Evolutionary conservation across 2,329 filamentous ascomycete species (phyloP).

Genomic region (Plectosphaerella sp.): DNA sequence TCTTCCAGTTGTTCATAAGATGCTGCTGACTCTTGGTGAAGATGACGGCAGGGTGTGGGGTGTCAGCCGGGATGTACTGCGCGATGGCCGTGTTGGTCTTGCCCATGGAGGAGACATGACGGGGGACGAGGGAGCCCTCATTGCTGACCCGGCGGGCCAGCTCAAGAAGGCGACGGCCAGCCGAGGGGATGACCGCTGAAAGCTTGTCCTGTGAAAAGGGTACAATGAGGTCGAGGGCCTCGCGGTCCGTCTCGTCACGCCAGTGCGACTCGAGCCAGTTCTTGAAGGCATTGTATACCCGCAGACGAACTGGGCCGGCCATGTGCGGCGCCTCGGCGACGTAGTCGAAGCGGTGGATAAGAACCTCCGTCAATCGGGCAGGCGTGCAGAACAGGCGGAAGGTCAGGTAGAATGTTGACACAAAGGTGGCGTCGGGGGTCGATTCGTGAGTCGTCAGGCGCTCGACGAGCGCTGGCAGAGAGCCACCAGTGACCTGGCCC

Average conservation of each 20-base stretch:
- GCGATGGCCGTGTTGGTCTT: conserved; percentile 77
- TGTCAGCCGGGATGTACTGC: conserved; percentile 66
- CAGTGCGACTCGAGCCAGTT: conserved; percentile 96
- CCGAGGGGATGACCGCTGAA: conserved; percentile 62
- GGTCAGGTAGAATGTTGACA: conserved; percentile 92
- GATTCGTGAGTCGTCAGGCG: conserved; percentile 88
- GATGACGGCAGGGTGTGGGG: conserved; percentile 63
- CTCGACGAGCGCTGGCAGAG: conserved; percentile 86
- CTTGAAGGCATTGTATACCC: conserved; percentile 96
- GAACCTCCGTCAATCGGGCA: conserved; percentile 67
- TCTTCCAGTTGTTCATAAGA: conserved; percentile 69
- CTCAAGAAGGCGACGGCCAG: conserved; percentile 75
- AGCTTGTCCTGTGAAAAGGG: conserved; percentile 76
- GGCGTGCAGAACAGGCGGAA: conserved; percentile 91
- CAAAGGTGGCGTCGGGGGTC: conserved; percentile 86
- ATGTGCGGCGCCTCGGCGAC: conserved; percentile 71
- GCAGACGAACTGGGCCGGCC: conserved; percentile 75
- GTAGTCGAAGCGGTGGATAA: conserved; percentile 93
- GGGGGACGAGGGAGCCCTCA: conserved; percentile 73
- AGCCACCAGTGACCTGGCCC: conserved; percentile 89
- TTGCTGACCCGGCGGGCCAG: conserved; percentile 73
- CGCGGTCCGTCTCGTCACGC: conserved; percentile 74
- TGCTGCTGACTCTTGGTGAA: conserved; percentile 74
- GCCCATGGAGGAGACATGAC: conserved; percentile 78
- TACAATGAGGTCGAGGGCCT: conserved; percentile 70